A percentile compares a stretch with the other conserved stretches of the same genome.
Evolutionary conservation across 768 basidiomycete species (phyloP).

Genomic region (Lactarius psammicola): DNA sequence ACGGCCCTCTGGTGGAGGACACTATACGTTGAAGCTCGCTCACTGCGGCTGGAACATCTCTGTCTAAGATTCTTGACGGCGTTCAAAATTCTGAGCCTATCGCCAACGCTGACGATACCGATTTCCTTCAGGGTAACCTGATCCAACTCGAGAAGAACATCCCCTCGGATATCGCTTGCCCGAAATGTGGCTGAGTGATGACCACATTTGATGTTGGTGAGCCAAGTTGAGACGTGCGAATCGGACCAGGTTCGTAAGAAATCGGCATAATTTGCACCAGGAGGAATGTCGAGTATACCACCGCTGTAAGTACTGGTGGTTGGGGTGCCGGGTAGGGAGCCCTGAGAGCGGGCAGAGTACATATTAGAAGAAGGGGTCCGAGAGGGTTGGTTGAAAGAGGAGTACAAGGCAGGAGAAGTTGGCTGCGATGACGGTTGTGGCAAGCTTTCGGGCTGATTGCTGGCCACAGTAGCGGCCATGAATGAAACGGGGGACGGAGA

Average conservation of each 20-base stretch:
- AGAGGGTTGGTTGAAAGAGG: constrained; percentile 37
- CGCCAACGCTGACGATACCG: constrained; percentile 86
- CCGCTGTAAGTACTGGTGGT: constrained; percentile 34
- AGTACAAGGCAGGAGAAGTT: constrained; percentile 40
- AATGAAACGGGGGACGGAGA: not conserved
- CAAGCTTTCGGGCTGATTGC: constrained; percentile 36
- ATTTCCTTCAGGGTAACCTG: constrained; percentile 86
- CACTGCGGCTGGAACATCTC: constrained; percentile 41
- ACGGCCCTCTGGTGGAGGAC: constrained; percentile 15
- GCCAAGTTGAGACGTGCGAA: constrained; percentile 70
- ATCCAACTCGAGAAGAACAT: constrained; percentile 89
- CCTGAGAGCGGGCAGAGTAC: constrained; percentile 43
- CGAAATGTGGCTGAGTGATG: constrained; percentile 68
- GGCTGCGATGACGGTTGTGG: constrained; percentile 41
- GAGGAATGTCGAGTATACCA: constrained; percentile 53
- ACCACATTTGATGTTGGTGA: constrained; percentile 71
- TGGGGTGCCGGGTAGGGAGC: constrained; percentile 44
- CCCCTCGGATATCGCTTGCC: constrained; percentile 87
- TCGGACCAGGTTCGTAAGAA: constrained; percentile 74
- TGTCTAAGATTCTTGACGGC: constrained; percentile 79
- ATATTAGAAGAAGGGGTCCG: constrained; percentile 38
- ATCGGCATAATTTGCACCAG: constrained; percentile 57
- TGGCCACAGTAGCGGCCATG: constrained; percentile 32
- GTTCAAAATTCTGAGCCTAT: constrained; percentile 81
- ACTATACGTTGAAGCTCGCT: constrained; percentile 11